Conservation (phyloP, 2,329 filamentous ascomycete genomes). For the Fusarium sambucinum region DNA sequence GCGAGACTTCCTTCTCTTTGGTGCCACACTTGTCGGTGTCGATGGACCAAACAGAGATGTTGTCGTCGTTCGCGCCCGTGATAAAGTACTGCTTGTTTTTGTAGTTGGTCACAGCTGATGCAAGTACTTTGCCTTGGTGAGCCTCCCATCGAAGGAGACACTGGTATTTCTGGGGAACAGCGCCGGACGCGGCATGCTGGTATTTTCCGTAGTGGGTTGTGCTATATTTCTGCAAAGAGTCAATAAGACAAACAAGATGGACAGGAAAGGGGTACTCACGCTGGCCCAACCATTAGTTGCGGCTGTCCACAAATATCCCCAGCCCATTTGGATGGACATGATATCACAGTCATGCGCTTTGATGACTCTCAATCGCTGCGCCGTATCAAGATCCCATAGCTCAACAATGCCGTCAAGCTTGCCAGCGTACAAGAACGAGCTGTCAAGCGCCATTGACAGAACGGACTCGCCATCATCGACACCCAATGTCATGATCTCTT, state of each 20-base stretch:
- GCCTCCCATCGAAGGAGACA: conserved; percentile 83
- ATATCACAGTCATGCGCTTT: conserved; percentile 85
- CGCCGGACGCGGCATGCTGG: conserved; percentile 60
- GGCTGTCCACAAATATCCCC: conserved; percentile 86
- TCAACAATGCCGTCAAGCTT: conserved; percentile 90
- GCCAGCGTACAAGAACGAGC: conserved; percentile 92
- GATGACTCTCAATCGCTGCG: conserved; percentile 88
- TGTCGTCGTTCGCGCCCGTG: conserved; percentile 93
- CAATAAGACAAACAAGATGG: not conserved
- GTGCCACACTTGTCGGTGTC: conserved; percentile 53
- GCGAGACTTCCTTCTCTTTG: conserved; percentile 56
- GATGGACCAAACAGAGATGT: conserved; percentile 89
- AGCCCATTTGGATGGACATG: conserved; percentile 86
- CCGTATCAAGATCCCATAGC: conserved; percentile 96
- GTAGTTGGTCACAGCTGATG: conserved; percentile 80
- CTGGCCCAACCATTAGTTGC: conserved; percentile 90
- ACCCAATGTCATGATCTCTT: conserved; percentile 75
- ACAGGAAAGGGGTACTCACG: conserved; percentile 62
- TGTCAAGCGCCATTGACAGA: conserved; percentile 86
- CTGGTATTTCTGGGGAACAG: conserved; percentile 83
- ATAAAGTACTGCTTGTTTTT: conserved; percentile 85
- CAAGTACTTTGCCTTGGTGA: conserved; percentile 87
- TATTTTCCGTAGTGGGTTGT: conserved; percentile 73
- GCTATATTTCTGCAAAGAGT: conserved; percentile 68
- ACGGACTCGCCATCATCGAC: conserved; percentile 72